Evolutionary conservation across 2,329 filamentous ascomycete genomes (phyloP).

Genomic region (Aulographum hederae): DNA sequence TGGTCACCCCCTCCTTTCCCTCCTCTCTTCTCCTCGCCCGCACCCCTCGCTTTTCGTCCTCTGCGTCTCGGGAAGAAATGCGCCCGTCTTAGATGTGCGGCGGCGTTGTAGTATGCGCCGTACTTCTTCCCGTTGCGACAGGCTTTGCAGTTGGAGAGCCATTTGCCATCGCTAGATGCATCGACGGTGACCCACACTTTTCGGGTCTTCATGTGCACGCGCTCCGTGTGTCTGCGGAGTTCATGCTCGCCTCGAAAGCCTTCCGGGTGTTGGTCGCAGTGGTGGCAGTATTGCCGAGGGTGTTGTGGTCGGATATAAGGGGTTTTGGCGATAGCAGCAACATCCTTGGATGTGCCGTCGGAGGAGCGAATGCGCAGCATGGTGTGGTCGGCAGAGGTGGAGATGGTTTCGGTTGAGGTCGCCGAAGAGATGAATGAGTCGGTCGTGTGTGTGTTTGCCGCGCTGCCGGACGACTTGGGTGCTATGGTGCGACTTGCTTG

Average conservation of each 20-base stretch:
- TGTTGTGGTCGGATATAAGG: slow-evolving; percentile 47
- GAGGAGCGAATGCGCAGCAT: slow-evolving; percentile 32
- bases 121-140: slow-evolving; percentile 66
- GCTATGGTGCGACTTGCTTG: background rate
- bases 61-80: slow-evolving; percentile 63
- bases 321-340: slow-evolving; percentile 31
- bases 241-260: slow-evolving; percentile 83
- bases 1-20: slow-evolving; percentile 44
- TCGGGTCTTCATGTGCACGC: slow-evolving; percentile 43
- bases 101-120: slow-evolving; percentile 85
- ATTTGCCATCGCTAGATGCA: slow-evolving; percentile 26
- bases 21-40: slow-evolving; percentile 38
- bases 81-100: slow-evolving; percentile 69
- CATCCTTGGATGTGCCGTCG: slow-evolving; percentile 35
- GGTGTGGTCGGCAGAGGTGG: slow-evolving; percentile 18
- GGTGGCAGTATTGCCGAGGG: slow-evolving; percentile 49
- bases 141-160: slow-evolving; percentile 67
- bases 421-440: slow-evolving; percentile 12
- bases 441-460: slow-evolving; percentile 1
- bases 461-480: background rate
- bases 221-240: slow-evolving; percentile 32
- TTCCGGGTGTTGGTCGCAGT: slow-evolving; percentile 53
- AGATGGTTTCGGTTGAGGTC: slow-evolving; percentile 9
- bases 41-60: slow-evolving; percentile 17
- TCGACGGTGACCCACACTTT: slow-evolving; percentile 48